These are phyloP conservation scores for Neurospora pannonica DNA, from an alignment of 495 filamentous ascomycete species.

Conservation along the genomic window DNA sequence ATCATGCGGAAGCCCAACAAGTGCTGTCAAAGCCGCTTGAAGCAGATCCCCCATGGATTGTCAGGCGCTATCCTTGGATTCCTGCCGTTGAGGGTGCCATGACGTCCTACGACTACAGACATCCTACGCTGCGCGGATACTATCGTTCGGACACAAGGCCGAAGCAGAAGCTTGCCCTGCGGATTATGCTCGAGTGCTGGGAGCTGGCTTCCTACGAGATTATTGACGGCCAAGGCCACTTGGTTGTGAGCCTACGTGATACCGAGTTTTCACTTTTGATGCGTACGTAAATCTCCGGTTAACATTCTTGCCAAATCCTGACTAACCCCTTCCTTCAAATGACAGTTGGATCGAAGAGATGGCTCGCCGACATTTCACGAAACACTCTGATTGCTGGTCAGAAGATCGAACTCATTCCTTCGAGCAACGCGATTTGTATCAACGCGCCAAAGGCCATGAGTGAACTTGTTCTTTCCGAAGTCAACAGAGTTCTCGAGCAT, in stretches of 20 bases:
- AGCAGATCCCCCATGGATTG: constrained; percentile 19
- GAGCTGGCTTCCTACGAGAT: constrained; percentile 21
- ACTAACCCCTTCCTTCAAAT: background rate
- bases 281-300: constrained; percentile 15
- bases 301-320: background rate
- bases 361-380: constrained; percentile 19
- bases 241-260: constrained; percentile 19
- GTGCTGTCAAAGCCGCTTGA: background rate
- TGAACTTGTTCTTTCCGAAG: constrained; percentile 28
- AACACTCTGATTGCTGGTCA: constrained; percentile 21
- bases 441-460: constrained; percentile 24
- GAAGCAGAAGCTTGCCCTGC: constrained; percentile 28
- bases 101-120: background rate
- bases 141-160: constrained; percentile 8
- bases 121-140: constrained; percentile 18
- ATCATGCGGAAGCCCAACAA: background rate
- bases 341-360: constrained; percentile 26
- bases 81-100: constrained; percentile 10
- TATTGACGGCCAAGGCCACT: constrained; percentile 21
- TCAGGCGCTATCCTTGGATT: constrained; percentile 20
- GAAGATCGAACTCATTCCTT: constrained; percentile 23
- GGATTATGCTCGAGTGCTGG: constrained; percentile 36
- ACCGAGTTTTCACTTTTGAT: constrained; percentile 28
- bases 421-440: constrained; percentile 20
- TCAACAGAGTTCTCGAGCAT: constrained; percentile 19